Base-by-base conservation (phyloP, 2,329 filamentous ascomycete genomes). In the Stagonosporopsis chrysanthemi region DNA sequence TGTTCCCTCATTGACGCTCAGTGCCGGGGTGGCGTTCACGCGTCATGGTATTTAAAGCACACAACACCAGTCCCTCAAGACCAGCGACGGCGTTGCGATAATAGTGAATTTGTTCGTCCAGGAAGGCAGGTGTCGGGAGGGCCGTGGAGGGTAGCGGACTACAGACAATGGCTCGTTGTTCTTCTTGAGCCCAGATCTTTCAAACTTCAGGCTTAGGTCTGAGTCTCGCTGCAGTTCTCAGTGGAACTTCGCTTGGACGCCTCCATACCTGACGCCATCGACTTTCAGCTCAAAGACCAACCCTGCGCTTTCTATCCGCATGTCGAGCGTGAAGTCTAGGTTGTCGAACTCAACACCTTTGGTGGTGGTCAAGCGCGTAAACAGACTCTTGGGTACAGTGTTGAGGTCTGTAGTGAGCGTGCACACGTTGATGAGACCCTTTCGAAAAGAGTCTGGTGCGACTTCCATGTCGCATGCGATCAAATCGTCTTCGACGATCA, bases 301-400 rank as follows among this genome's bases (percentile, higher is more conserved):
- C 1, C 89, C 88, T 0, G 90, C 90, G 66, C 88, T 91, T 70
- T 92, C 88, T 40, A 93, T 90, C 64, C 88, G 88, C 89, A 94
- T 92, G 78, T 92, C 90, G 6, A 93, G 83, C 11, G 89, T 91
- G 59, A 93, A 93, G 70, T 93, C 89, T 28, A 94, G 79, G 62
- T 92, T 92, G 66, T 92, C 88, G 76, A 93, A 94, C 75, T 92
- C 90, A 5, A 92, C 87, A 0, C 90, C 90, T 51, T 89, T 83
- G 2, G 90, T 93, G 12, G 90, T 93, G 15, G 90, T 92, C 61
- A 94, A 76, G 14, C 89, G 78, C 1, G 90, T 92, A 69, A 93
- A 93, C 11, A 92, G 72, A 56, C 83, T 87, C 63, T 88, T 84
- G 1, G 90, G 90, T 17, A 93, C 90, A 0, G 89, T 89, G 45